Evolutionary conservation across 768 basidiomycete species (phyloP).

Genomic region (Boletus eberwhitei): DNA sequence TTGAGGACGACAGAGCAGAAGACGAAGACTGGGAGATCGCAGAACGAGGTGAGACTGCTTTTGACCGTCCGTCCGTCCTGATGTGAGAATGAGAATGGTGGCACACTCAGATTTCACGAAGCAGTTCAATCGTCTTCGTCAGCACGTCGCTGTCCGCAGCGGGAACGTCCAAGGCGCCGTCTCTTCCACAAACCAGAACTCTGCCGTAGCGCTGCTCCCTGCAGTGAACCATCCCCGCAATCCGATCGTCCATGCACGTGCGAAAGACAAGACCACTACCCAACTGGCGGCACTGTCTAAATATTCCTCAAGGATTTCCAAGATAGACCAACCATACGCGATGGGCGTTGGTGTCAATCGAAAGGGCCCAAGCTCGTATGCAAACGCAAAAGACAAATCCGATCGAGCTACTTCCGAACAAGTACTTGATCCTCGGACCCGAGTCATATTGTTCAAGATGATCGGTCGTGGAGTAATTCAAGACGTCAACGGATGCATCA

Average conservation of each 20-base stretch:
- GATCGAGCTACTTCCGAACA: slow-evolving; percentile 97
- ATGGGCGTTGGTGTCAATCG: slow-evolving; percentile 77
- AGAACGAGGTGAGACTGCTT: slow-evolving; percentile 59
- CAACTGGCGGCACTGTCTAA: slow-evolving; percentile 74
- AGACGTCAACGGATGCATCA: slow-evolving; percentile 93
- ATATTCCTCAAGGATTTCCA: slow-evolving; percentile 69
- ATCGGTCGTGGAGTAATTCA: slow-evolving; percentile 84
- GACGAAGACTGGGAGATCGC: slow-evolving; percentile 89
- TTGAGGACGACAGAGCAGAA: slow-evolving; percentile 62
- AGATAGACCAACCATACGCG: slow-evolving; percentile 71
- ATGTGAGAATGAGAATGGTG: neutral
- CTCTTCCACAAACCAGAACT: slow-evolving; percentile 48
- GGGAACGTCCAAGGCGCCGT: slow-evolving; percentile 61
- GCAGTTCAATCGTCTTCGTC: slow-evolving; percentile 91
- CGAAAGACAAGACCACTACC: slow-evolving; percentile 61
- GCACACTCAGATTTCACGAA: slow-evolving; percentile 85
- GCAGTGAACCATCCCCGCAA: slow-evolving; percentile 65
- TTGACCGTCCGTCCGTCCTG: neutral
- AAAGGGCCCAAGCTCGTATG: slow-evolving; percentile 85
- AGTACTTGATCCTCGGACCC: slow-evolving; percentile 93
- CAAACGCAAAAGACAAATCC: slow-evolving; percentile 91
- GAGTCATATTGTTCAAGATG: slow-evolving; percentile 94
- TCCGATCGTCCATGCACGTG: slow-evolving; percentile 25
- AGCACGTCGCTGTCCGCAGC: slow-evolving; percentile 82
- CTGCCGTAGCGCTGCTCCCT: slow-evolving; percentile 60